A percentile compares a stretch with the other conserved stretches of the same genome.
These are phyloP conservation scores for Babesia ovis DNA, from an alignment of 169 alveolate species.

Conservation along the genomic window DNA sequence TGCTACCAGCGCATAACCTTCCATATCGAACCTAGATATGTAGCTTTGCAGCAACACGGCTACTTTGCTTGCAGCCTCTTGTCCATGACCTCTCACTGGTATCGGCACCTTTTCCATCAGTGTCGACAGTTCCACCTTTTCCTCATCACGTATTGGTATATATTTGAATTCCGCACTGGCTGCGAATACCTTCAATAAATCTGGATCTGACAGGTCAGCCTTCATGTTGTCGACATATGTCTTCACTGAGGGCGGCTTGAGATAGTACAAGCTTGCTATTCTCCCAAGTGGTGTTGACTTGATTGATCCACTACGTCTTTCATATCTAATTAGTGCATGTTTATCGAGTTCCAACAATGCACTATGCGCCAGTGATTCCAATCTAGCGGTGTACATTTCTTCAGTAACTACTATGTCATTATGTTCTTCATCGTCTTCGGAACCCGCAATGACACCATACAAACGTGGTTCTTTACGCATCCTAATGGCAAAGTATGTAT, in stretches of 20 bases:
- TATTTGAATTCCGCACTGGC: constrained; percentile 94
- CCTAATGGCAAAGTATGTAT: constrained; percentile 96
- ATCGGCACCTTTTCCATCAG: constrained; percentile 93
- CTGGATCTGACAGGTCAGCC: constrained; percentile 89
- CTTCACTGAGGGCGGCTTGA: constrained; percentile 92
- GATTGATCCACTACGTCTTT: constrained; percentile 88
- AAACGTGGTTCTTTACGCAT: constrained; percentile 87
- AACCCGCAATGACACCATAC: constrained; percentile 71
- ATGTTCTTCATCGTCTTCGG: constrained; percentile 25
- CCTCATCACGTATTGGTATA: constrained; percentile 97
- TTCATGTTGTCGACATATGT: constrained; percentile 90
- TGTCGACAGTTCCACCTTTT: constrained; percentile 91
- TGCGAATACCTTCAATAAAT: constrained; percentile 92
- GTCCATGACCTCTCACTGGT: constrained; percentile 86
- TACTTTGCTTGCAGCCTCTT: constrained; percentile 89
- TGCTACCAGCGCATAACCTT: constrained; percentile 96
- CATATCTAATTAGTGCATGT: constrained; percentile 92
- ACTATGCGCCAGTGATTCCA: constrained; percentile 77
- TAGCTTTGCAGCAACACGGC: constrained; percentile 95
- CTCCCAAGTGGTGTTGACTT: constrained; percentile 96
- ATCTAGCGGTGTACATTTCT: constrained; percentile 49
- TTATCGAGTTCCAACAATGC: constrained; percentile 92
- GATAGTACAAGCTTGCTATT: constrained; percentile 97
- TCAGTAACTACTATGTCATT: not conserved
- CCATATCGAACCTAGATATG: constrained; percentile 93